A percentile compares a stretch with the other conserved stretches of the same genome.
phyloP scores from a whole-genome alignment of 1,284 basidiomycete species.

The Microbotryum violaceum region DNA sequence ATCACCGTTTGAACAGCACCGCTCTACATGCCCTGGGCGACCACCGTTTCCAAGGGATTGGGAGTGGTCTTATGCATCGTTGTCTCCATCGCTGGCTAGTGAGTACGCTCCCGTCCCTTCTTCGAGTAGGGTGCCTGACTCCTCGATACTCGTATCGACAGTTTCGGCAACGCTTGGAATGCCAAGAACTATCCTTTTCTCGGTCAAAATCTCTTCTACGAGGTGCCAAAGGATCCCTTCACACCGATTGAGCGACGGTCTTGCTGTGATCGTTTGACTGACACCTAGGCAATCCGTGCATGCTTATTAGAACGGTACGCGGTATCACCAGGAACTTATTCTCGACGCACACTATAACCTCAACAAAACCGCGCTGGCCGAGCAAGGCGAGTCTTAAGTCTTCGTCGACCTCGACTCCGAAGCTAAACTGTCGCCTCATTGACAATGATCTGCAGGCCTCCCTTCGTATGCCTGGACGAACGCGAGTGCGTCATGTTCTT shows the following conservation, averaged over 20 bases:
- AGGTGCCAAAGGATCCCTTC: not conserved
- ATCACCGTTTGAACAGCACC: conserved; percentile 49
- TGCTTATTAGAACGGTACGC: conserved; percentile 39
- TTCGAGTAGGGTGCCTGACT: not conserved
- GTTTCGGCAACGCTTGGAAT: conserved; percentile 4
- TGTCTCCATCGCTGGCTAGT: conserved; percentile 43
- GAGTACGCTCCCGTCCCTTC: not conserved
- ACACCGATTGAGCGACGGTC: too few species aligned
- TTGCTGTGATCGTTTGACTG: too few species aligned
- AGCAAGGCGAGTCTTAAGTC: conserved; percentile 53
- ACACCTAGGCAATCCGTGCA: too few species aligned
- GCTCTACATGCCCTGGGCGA: conserved; percentile 5
- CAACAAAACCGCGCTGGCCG: conserved; percentile 52
- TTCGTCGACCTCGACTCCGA: conserved; percentile 44
- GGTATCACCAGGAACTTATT: conserved; percentile 49
- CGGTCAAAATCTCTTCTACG: conserved; percentile 49
- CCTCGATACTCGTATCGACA: not conserved
- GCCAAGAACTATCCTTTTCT: conserved; percentile 44
- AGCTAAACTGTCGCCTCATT: too few species aligned
- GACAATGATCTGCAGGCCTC: too few species aligned
- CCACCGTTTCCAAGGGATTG: conserved; percentile 42
- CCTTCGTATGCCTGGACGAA: too few species aligned
- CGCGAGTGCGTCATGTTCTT: too few species aligned
- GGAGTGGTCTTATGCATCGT: conserved; percentile 50
- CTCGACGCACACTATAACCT: conserved; percentile 49